Evolutionary conservation across 345 rosid species (phyloP).

Genomic region (Euphorbia lathyris): DNA sequence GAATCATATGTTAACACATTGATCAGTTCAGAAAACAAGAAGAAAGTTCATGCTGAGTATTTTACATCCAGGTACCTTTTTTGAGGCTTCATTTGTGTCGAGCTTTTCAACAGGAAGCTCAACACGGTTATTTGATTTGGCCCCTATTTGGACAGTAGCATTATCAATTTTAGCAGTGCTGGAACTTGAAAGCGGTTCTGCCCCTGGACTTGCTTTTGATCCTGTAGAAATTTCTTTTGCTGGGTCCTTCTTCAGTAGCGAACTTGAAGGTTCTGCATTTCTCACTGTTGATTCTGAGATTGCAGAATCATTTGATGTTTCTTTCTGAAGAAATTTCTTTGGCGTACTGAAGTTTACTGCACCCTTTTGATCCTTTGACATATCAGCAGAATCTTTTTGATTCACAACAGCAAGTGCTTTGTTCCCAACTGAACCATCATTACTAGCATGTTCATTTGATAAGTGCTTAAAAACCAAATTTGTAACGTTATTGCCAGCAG

Average conservation of each 20-base stretch:
- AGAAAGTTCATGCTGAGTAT: not conserved
- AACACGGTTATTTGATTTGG: constrained; percentile 19
- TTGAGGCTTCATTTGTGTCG: constrained; percentile 20
- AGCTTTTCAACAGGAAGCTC: constrained; percentile 18
- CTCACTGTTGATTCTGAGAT: constrained; percentile 24
- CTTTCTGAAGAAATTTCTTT: constrained; percentile 24
- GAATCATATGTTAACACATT: constrained; percentile 17
- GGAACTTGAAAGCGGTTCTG: not conserved
- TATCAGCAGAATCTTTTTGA: constrained; percentile 28
- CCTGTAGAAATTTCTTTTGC: constrained; percentile 17
- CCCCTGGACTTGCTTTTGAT: not conserved
- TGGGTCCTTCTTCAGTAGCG: constrained; percentile 11
- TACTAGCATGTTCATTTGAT: constrained; percentile 27
- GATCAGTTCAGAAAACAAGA: not conserved
- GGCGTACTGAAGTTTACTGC: constrained; percentile 2
- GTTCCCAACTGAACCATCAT: constrained; percentile 32
- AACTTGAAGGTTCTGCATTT: constrained; percentile 14
- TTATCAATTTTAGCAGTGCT: constrained; percentile 20
- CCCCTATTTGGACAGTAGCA: constrained; percentile 13
- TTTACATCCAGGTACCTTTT: constrained; percentile 41
- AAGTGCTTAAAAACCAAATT: constrained; percentile 35
- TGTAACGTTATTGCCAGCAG: constrained; percentile 28
- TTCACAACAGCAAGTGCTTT: constrained; percentile 19
- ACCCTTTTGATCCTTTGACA: constrained; percentile 24
- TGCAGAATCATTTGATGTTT: constrained; percentile 16